Conservation (phyloP, 495 filamentous ascomycete species). For the Trichoderma reesei region DNA sequence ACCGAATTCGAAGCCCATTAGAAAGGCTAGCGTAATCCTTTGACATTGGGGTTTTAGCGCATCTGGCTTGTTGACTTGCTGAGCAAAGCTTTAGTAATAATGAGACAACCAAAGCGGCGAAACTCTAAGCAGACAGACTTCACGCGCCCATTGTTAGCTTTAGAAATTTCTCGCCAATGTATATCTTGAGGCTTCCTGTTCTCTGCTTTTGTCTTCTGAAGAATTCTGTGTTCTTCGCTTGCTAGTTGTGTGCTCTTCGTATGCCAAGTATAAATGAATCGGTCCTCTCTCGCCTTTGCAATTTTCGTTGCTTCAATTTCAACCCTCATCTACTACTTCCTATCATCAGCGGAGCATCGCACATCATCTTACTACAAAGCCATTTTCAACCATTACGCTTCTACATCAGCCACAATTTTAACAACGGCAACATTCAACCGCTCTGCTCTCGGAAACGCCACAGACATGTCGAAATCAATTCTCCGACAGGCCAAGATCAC, state of each 20-base stretch:
- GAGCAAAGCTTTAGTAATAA: conserved; percentile 1
- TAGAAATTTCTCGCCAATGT: conserved; percentile 2
- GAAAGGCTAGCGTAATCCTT: neutral
- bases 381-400: neutral
- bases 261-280: neutral
- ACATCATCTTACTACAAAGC: neutral
- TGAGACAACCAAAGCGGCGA: neutral
- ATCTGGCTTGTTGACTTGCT: neutral
- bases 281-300: neutral
- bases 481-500: conserved; percentile 54
- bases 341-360: neutral
- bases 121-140: neutral
- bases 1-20: neutral
- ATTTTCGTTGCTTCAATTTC: conserved; percentile 2
- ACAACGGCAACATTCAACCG: conserved; percentile 1
- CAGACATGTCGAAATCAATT: conserved; percentile 42
- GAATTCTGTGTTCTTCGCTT: neutral
- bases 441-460: conserved; percentile 20
- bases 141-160: neutral
- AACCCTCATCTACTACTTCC: neutral
- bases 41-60: neutral
- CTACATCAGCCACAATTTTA: neutral
- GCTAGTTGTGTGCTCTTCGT: neutral
- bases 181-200: neutral
- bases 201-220: neutral